phyloP scores from a whole-genome alignment of 2,329 filamentous ascomycete genomes.

The Fusarium duplospermum region DNA sequence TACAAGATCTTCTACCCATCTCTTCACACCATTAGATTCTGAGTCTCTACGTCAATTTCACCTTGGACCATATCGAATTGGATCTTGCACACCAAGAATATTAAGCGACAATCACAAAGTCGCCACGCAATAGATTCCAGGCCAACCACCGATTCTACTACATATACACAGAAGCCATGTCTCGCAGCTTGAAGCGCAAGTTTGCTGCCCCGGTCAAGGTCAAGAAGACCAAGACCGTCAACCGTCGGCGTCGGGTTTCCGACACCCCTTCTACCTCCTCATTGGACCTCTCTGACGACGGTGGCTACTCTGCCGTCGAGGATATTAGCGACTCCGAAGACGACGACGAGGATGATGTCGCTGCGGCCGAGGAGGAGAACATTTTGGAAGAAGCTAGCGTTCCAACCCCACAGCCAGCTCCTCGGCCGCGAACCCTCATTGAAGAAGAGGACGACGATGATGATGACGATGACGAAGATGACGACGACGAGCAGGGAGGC shows the following conservation, averaged over 20 bases:
- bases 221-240: conserved; percentile 57
- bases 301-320: conserved; percentile 80
- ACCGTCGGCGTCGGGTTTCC: conserved; percentile 60
- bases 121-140: neutral
- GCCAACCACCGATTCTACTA: neutral
- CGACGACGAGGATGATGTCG: conserved; percentile 82
- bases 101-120: neutral
- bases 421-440: conserved; percentile 59
- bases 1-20: neutral
- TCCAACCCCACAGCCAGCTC: conserved; percentile 55
- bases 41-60: neutral
- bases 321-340: conserved; percentile 82
- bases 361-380: conserved; percentile 81
- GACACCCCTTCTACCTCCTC: conserved; percentile 65
- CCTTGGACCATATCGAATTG: neutral
- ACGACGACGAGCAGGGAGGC: conserved; percentile 51
- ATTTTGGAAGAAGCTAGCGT: conserved; percentile 66
- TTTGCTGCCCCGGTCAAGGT: conserved; percentile 57
- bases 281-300: conserved; percentile 74
- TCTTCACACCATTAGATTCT: neutral
- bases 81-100: neutral
- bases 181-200: conserved; percentile 65
- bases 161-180: conserved; percentile 53
- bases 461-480: conserved; percentile 54
- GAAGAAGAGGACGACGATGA: conserved; percentile 54